Evolutionary conservation across 106 monocot genomes (phyloP), one percentile per base, ranked within the genome.

Genomic region (Iris macrosiphon): DNA sequence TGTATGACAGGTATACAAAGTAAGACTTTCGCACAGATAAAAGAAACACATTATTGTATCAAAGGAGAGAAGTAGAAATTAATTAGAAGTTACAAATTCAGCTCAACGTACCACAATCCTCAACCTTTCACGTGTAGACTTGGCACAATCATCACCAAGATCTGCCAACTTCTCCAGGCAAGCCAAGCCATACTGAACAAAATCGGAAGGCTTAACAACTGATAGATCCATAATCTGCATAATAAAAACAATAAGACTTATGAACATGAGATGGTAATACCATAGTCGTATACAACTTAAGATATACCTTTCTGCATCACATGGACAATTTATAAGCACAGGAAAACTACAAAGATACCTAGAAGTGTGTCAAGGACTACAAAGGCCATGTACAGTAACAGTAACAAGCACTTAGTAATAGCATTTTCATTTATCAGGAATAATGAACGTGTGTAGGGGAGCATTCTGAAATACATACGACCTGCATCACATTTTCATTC

Each of bases 181-280:
- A 60, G 75, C 65, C 71, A 96, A 64, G 49, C 89, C 85, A 67
- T 86, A 80, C 21, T 69, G 60, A 60, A 96, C 74, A 73, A 96
- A 96, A 45, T 77, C 79, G 46, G 66, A 66, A 63, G 95, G 95
- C 50, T 89, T 76, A 38, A 72, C 73, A 51, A 42, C 61, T 52
- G 85, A 71, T 65, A 96, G 85, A 67, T 96, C 95, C 69, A 86
- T 77, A 48, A 96, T 83, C 95, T 96, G 84, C 43, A 71, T 3
- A 13, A 49, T 5, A 48, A 10, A 3, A 49, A 49, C 15, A n/a
- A 50, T 14, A 50, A 50, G n/a, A 14, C 4, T 1, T 4, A 50
- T 28, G 0, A 29, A 1, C 22, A 6, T 16, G 15, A 28, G 1
- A 1, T 2, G 3, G 9, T n/a, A n/a, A 7, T 13, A 28, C 49